Evolutionary conservation across 805 yeast genomes (phyloP), one percentile per base, ranked within the genome.

Genomic region (Hanseniaspora clermontiae): DNA sequence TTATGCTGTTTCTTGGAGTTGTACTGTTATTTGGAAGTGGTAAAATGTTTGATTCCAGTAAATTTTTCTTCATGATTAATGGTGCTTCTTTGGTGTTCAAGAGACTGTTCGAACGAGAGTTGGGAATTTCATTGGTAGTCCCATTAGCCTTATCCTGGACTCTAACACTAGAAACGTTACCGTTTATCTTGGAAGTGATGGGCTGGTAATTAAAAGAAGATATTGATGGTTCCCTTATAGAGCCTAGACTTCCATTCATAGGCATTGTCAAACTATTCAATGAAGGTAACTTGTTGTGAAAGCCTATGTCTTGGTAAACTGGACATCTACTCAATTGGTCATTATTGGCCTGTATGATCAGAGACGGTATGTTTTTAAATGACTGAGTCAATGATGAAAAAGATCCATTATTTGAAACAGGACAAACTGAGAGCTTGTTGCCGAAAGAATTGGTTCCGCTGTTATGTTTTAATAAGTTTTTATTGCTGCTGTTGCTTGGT

Each of bases 221-320:
- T 14, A 52, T 29, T 11, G 48, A 39, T 12, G 55, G 51, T 5
- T 51, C 17, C 32, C 39, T 56, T 5, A 46, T 37, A n/a, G 29
- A 34, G 20, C 36, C 42, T 34, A 45, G 5, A 19, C 39, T n/a
- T 11, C 32, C 39, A 29, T 38, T 37, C 15, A 40, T 36, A 7
- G 45, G 43, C 24, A 12, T 37, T 3, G 55, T 32, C 10, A 51
- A 40, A 27, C 24, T 20, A 32, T 34, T 50, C 15, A 49, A 34
- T 12, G 46, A 34, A 5, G 53, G 46, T 14, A 49, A 32, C 31
- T 68, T 65, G 5, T 62, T 61, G 19, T 63, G 58, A 50, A 66
- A 66, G 15, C 70, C 71, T 36, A 69, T 54, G 60, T 69, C 72
- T 59, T 69, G 72, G 53, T 66, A 69, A 15, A 69, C 71, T 2